A percentile compares a stretch with the other conserved stretches of the same genome.
phyloP scores from a whole-genome alignment of 2,329 filamentous ascomycete species.

The Hymenoscyphus infarciens region DNA sequence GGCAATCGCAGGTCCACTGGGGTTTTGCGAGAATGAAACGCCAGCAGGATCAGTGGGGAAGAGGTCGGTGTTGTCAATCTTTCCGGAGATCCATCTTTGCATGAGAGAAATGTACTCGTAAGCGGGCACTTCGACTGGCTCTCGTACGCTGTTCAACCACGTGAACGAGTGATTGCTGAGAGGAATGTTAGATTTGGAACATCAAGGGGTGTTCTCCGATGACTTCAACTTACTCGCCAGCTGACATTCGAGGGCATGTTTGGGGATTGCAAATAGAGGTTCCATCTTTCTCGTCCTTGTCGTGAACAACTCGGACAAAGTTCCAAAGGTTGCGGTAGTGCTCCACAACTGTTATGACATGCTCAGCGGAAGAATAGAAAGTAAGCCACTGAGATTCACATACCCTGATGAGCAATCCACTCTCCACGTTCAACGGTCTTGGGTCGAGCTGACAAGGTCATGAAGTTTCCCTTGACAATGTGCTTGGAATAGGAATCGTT shows the following conservation, averaged over 20 bases:
- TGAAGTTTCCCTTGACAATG: conserved; percentile 96
- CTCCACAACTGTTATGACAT: conserved; percentile 66
- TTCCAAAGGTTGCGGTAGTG: conserved; percentile 86
- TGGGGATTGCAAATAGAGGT: conserved; percentile 77
- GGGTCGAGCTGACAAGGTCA: conserved; percentile 88
- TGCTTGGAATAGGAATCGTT: conserved; percentile 73
- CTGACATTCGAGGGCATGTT: conserved; percentile 88
- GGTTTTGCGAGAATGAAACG: conserved; percentile 62
- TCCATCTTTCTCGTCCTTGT: conserved; percentile 70
- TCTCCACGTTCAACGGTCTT: conserved; percentile 92
- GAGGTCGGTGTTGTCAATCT: conserved; percentile 84
- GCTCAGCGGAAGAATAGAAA: conserved; percentile 13
- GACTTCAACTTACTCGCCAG: conserved; percentile 69
- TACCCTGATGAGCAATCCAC: conserved; percentile 95
- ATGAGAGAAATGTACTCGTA: conserved; percentile 93
- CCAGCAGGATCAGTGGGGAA: conserved; percentile 83
- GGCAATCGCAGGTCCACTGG: conserved; percentile 55
- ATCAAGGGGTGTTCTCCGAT: no score
- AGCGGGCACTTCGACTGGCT: conserved; percentile 88
- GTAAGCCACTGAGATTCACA: conserved; percentile 17
- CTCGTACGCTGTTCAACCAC: conserved; percentile 84
- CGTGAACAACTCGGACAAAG: conserved; percentile 84
- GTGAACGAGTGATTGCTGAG: conserved; percentile 86
- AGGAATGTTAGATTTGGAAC: conserved; percentile 1
- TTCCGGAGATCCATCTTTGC: conserved; percentile 95